Conservation (phyloP, 306 rosid species). For the Acacia confusa region DNA sequence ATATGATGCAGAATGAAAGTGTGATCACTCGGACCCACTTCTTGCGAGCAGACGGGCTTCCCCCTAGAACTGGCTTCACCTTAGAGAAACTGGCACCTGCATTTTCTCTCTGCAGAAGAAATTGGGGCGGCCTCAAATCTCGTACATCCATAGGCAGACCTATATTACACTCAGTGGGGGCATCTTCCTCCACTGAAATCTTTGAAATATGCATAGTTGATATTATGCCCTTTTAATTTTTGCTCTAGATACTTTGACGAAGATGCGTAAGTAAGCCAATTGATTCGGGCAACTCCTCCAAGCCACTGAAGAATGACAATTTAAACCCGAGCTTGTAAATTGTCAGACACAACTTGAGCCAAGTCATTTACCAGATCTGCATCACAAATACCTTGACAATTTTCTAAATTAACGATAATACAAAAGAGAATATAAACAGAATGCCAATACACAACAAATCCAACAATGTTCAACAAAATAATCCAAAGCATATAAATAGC, state of each 20-base stretch:
- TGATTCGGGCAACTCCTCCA: not conserved
- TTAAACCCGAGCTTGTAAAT: not conserved
- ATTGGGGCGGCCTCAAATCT: constrained; percentile 40
- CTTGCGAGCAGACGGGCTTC: constrained; percentile 41
- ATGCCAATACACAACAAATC: not conserved
- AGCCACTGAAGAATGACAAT: not conserved
- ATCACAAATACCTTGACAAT: not conserved
- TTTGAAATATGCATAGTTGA: not conserved
- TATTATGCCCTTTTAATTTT: not conserved
- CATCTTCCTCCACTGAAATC: not conserved
- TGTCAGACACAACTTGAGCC: not conserved
- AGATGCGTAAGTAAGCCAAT: not conserved
- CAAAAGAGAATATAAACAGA: not conserved
- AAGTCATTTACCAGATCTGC: not conserved
- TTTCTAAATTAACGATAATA: not conserved
- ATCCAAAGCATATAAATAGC: not conserved
- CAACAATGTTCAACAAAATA: not conserved
- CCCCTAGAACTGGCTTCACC: constrained; percentile 47
- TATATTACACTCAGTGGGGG: not conserved
- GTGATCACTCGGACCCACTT: constrained; percentile 55
- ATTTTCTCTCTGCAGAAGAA: constrained; percentile 44
- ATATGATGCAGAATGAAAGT: constrained; percentile 46
- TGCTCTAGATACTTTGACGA: not conserved
- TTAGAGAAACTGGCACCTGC: constrained; percentile 61
- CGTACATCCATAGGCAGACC: not conserved